Percentiles rank a stretch among this genome's conserved stretches.
phyloP scores from a whole-genome alignment of 202 grass and related monocot genomes.

The Setaria italica region DNA sequence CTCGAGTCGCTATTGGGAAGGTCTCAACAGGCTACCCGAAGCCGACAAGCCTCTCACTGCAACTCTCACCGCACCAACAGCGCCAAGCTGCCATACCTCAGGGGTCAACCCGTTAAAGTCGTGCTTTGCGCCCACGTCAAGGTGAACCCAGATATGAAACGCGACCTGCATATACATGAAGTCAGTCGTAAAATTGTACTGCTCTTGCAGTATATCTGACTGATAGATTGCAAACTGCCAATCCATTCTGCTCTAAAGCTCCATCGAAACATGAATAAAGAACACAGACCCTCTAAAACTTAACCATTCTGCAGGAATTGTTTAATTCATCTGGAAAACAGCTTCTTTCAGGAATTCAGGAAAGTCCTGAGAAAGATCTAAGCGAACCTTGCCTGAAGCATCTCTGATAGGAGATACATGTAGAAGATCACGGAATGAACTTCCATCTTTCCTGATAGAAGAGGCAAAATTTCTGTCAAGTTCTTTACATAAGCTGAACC shows the following conservation, averaged over 20 bases:
- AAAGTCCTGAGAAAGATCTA: slow-evolving; percentile 46
- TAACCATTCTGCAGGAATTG: neutral
- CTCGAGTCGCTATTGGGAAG: slow-evolving; percentile 41
- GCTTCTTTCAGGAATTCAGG: slow-evolving; percentile 38
- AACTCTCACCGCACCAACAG: slow-evolving; percentile 83
- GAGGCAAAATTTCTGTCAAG: slow-evolving; percentile 31
- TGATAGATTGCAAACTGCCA: neutral
- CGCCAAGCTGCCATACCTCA: slow-evolving; percentile 80
- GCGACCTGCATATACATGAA: slow-evolving; percentile 59
- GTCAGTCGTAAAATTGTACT: slow-evolving; percentile 27
- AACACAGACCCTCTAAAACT: neutral
- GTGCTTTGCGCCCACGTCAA: slow-evolving; percentile 67
- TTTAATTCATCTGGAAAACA: slow-evolving; percentile 12
- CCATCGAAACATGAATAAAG: neutral
- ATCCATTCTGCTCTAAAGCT: slow-evolving; percentile 3
- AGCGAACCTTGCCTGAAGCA: slow-evolving; percentile 86
- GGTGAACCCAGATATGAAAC: slow-evolving; percentile 83
- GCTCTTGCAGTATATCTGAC: neutral
- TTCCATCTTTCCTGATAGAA: slow-evolving; percentile 87
- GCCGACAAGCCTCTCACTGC: slow-evolving; percentile 80
- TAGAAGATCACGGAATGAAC: slow-evolving; percentile 75
- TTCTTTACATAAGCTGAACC: slow-evolving; percentile 15
- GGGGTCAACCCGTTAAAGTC: slow-evolving; percentile 64
- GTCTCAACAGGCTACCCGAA: slow-evolving; percentile 66
- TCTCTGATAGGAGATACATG: slow-evolving; percentile 93